Evolutionary conservation across 1,284 basidiomycete genomes (phyloP).

Genomic region (Pseudozyma sp.): DNA sequence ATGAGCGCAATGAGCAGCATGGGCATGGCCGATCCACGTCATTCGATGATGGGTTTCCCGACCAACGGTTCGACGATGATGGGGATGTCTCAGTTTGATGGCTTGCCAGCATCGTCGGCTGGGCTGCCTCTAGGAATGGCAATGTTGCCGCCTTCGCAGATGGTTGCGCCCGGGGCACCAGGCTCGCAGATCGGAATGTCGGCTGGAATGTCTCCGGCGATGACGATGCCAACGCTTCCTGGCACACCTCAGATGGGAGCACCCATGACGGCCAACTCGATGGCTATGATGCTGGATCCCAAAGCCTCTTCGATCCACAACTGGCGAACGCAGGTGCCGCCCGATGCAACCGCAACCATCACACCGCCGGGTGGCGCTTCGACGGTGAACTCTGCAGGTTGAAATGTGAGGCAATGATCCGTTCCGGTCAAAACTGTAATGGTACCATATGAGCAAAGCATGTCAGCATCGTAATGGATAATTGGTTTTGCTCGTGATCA

Average conservation of each 20-base stretch:
- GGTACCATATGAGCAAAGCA: too few relatives aligned
- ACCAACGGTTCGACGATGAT: constrained; percentile 28
- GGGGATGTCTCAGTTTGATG: constrained; percentile 35
- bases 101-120: constrained; percentile 29
- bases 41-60: constrained; percentile 31
- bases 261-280: constrained; percentile 24
- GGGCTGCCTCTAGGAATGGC: constrained; percentile 34
- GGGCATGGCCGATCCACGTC: constrained; percentile 28
- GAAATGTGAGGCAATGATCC: neutral
- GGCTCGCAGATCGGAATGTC: constrained; percentile 33
- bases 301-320: constrained; percentile 52
- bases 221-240: constrained; percentile 38
- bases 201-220: constrained; percentile 23
- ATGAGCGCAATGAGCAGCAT: constrained; percentile 16
- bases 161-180: constrained; percentile 22
- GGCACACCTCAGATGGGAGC: constrained; percentile 16
- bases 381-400: constrained; percentile 28
- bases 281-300: constrained; percentile 51
- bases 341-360: constrained; percentile 36
- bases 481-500: too few relatives aligned
- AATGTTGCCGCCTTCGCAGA: constrained; percentile 26
- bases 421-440: too few relatives aligned
- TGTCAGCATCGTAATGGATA: too few relatives aligned
- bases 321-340: constrained; percentile 51
- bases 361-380: constrained; percentile 38